These are phyloP conservation scores for Aurantiochytrium sp. DNA, from an alignment of 108 stramenopile genomes.

Conservation along the genomic window DNA sequence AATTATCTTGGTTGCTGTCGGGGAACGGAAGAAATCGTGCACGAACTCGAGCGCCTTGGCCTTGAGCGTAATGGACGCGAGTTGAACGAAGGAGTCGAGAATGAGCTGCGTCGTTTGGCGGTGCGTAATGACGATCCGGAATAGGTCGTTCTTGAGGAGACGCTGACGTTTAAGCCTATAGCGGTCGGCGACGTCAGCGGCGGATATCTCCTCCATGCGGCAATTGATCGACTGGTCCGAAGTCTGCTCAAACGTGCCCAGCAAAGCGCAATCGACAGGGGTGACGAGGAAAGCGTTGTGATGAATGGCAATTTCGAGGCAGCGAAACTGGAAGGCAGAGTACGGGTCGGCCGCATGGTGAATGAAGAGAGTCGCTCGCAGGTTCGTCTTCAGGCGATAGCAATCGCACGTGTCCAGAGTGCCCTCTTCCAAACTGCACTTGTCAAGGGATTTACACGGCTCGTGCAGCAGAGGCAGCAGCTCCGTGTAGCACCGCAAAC, in stretches of 20 bases:
- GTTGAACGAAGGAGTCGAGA: neutral
- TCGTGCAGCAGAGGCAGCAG: neutral
- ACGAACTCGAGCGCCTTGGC: neutral
- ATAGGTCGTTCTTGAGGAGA: neutral
- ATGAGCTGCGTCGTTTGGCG: neutral
- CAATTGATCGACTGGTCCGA: neutral
- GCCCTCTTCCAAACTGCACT: neutral
- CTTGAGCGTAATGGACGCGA: neutral
- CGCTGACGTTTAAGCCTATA: neutral
- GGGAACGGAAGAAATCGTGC: neutral
- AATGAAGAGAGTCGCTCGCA: neutral
- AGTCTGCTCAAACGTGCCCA: neutral
- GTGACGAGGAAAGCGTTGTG: neutral
- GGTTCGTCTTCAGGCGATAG: neutral
- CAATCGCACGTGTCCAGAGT: neutral
- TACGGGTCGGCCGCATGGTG: neutral
- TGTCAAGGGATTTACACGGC: neutral
- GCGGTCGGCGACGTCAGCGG: neutral
- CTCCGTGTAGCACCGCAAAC: neutral
- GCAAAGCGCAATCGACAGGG: neutral
- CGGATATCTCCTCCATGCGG: neutral
- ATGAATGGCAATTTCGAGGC: neutral
- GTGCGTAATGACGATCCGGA: neutral
- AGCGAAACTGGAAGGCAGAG: neutral
- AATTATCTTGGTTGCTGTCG: too few species aligned